These are phyloP conservation scores for Falciphora oryzae DNA, from an alignment of 2,329 filamentous ascomycete genomes.

Conservation along the genomic window DNA sequence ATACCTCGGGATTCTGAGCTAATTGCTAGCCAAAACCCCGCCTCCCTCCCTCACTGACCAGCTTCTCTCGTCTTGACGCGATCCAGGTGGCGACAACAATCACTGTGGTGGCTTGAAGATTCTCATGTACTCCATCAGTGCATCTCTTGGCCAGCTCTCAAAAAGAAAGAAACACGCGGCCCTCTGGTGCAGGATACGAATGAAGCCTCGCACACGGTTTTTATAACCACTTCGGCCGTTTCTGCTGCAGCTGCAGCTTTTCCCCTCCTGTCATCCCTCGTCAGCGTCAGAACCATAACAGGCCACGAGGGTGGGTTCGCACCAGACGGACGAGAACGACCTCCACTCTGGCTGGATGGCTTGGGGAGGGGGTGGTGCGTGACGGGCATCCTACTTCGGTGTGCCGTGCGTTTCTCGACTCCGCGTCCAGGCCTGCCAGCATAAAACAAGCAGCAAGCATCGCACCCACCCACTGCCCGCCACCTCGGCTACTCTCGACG, in stretches of 20 bases:
- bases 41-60: no score
- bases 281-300: neutral
- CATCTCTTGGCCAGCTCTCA: neutral
- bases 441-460: neutral
- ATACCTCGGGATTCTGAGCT: no score
- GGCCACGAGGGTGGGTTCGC: no score
- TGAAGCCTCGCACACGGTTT: neutral
- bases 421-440: neutral
- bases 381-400: neutral
- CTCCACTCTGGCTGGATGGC: neutral
- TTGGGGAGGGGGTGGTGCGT: neutral
- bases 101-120: neutral
- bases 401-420: neutral
- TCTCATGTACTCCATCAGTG: neutral
- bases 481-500: neutral
- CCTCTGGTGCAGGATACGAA: neutral
- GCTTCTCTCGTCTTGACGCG: no score
- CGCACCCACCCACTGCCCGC: no score
- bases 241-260: neutral
- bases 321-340: neutral
- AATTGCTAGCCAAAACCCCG: neutral
- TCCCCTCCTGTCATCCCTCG: neutral
- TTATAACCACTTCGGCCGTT: no score
- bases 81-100: neutral
- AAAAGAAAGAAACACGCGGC: neutral